Evolutionary conservation across 2,329 filamentous ascomycete species (phyloP), one percentile per base, ranked within the genome.

Genomic region (Aspergillus tamarii): DNA sequence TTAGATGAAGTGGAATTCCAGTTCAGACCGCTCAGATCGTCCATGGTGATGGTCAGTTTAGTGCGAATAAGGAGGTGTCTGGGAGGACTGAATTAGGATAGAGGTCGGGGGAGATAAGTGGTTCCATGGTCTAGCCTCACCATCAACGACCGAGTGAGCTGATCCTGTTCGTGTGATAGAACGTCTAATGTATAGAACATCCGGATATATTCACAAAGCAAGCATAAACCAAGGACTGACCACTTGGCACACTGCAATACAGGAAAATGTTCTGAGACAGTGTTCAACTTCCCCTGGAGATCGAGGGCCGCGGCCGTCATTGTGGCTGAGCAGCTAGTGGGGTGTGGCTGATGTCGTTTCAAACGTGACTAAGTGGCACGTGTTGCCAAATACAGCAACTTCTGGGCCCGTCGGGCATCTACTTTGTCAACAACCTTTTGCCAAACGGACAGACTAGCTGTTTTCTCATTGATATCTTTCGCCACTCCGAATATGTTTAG

Each of bases 1-100:
- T 74, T 73, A 8, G 69, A 60, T 43, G 74, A 70, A 67, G 71
- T 77, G 65, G 78, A 73, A 50, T 71, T 77, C 81, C 81, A 84
- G 67, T 75, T 78, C 68, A 83, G 70, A 59, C 81, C 81, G 62
- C 76, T 80, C 45, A 84, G 74, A 66, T 84, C 82, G 57, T 84
- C 81, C 82, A 84, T 84, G 60, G 61, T 65, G 66, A 64, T 68
- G 23, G 48, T 55, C 63, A 61, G 48, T 55, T 45, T 32, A 62
- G 55, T 60, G 61, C 48, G 56, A 53, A 60, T 57, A 55, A n/a
- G 56, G n/a, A 56, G 61, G 55, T 59, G 68, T 71, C 67, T 71
- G 67, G 67, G 66, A 60, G 57, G 41, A 57, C 64, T 52, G 60
- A 30, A 65, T 69, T 66, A 71, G 71, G 69, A 69, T 61, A 59